Conservation (phyloP, 179 eudicot species). For the Actinidia polygama region DNA sequence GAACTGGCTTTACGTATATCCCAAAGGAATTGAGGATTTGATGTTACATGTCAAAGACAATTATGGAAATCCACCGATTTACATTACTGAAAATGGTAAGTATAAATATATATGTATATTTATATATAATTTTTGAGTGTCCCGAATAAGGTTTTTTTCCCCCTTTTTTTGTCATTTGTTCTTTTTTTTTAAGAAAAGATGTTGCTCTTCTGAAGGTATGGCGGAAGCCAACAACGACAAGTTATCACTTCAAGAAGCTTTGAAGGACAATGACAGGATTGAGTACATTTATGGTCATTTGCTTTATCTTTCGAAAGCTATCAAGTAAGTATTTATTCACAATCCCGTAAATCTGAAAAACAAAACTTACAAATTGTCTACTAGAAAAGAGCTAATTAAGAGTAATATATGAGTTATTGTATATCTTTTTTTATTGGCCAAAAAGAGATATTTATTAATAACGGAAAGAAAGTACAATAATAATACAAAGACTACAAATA, state of each 20-base stretch:
- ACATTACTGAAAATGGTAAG: slow-evolving; percentile 23
- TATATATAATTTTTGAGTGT: neutral
- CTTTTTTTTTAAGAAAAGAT: neutral
- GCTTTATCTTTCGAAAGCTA: slow-evolving; percentile 7
- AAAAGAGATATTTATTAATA: neutral
- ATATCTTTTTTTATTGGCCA: no score
- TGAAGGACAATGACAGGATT: slow-evolving; percentile 7
- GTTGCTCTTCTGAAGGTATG: neutral
- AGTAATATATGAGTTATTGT: neutral
- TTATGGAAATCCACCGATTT: slow-evolving; percentile 5
- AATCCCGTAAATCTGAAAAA: no score
- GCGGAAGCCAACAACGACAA: neutral
- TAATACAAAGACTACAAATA: no score
- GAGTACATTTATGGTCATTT: slow-evolving; percentile 17
- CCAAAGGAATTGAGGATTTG: slow-evolving; percentile 4
- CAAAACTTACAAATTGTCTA: no score
- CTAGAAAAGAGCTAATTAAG: no score
- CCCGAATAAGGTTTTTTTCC: no score
- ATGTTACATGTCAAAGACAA: neutral
- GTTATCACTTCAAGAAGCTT: slow-evolving; percentile 16
- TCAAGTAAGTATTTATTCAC: slow-evolving; percentile 15
- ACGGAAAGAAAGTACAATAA: no score
- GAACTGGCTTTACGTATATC: slow-evolving; percentile 17
- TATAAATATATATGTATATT: neutral
- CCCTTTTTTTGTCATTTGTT: neutral